Conservation (phyloP, 441 rosid genomes). For the Sinapis alba region DNA sequence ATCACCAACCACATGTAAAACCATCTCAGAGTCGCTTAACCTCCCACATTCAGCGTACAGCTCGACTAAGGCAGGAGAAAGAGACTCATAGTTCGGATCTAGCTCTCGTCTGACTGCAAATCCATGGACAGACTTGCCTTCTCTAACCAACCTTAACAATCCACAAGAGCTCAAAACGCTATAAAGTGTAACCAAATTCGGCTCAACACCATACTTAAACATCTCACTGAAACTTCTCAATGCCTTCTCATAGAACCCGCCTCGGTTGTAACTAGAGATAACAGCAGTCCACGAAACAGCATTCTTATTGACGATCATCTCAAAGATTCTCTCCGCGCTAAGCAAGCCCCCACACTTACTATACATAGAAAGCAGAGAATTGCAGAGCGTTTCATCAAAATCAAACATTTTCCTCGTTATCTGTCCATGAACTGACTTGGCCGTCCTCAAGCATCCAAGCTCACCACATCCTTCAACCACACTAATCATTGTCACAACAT, state of each 20-base stretch:
- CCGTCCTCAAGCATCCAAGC: conserved; percentile 50
- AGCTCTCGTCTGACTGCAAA: conserved; percentile 50
- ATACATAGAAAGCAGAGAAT: conserved; percentile 67
- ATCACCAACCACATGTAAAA: conserved; percentile 49
- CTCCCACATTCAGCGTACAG: conserved; percentile 63
- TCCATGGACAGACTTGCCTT: conserved; percentile 79
- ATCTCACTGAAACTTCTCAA: conserved; percentile 54
- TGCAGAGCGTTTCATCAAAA: conserved; percentile 47
- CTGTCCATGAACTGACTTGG: conserved; percentile 61
- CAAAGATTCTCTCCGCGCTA: conserved; percentile 62
- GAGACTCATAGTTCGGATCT: conserved; percentile 46
- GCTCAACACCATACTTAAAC: conserved; percentile 47
- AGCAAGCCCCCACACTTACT: conserved; percentile 69
- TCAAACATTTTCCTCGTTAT: conserved; percentile 45
- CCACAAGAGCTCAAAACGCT: conserved; percentile 70
- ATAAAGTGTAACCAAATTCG: conserved; percentile 68
- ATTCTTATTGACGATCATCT: conserved; percentile 23
- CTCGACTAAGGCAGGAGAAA: conserved; percentile 67
- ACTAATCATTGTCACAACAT: conserved; percentile 64
- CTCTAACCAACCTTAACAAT: conserved; percentile 53
- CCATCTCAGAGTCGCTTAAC: conserved; percentile 46
- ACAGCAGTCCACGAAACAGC: conserved; percentile 74
- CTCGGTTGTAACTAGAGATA: conserved; percentile 69
- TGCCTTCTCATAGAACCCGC: conserved; percentile 55
- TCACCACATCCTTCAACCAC: conserved; percentile 68